Base-by-base conservation (phyloP, 345 rosid genomes). In the Populus tremula region DNA sequence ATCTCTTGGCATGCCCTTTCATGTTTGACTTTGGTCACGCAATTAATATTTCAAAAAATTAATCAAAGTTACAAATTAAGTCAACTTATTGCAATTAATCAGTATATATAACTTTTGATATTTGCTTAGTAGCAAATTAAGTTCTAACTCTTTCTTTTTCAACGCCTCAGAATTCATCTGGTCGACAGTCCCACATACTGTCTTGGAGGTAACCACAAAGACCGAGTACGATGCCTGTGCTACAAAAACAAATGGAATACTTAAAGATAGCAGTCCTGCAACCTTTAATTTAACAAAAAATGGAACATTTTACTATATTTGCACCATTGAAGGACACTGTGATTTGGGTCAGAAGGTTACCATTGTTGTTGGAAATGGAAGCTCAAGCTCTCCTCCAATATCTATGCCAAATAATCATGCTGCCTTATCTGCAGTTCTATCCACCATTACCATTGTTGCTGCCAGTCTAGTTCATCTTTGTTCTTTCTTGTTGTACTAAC, bases 301-400 rank as follows among this genome's bases (percentile, higher is more conserved):
- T 33, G 72, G 33, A 1, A 76, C 78, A 10, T 45, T 2, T 12
- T 76, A 76, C 45, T 67, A 49, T 65, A 47, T 76, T 14, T 76
- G 78, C 27, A 18, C 78, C 1, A 1, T 76, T 6, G 72, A 31
- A 12, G 5, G 6, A 10, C 78, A 76, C 61, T 76, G 78, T n/a
- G 3, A 2, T 2, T 13, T 31, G 0, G 78, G 78, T 14, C 78
- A 76, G 33, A 76, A 76, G 63, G n/a, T 76, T 3, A 31, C 45
- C 2, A 35, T 76, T 25, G 36, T 17, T 29, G 72, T 76, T 43
- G 78, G 72, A 21, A 5, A 76, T 67, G 78, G 64, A 75, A 47
- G 2, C 14, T 18, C 64, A 33, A 20, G 36, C 4, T 29, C 61
- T n/a, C 12, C 76, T 29, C 23, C 76, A 2, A 0, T 33, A 13